A percentile compares a stretch with the other conserved stretches of the same genome.
phyloP scores from a whole-genome alignment of 1,284 basidiomycete genomes.

The Trichosporon sp. region DNA sequence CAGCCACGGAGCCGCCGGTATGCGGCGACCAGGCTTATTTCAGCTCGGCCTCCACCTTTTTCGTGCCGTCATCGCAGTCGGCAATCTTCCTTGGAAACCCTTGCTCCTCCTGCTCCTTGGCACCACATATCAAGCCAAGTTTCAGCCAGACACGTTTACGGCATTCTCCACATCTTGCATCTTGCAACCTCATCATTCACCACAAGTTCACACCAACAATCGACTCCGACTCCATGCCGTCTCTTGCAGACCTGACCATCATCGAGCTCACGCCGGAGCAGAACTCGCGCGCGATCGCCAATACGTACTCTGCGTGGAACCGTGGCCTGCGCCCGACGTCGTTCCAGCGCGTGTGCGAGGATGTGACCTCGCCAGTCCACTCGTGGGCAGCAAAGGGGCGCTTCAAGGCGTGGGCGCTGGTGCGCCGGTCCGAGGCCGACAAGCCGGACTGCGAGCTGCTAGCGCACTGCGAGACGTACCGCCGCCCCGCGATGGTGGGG shows the following conservation, averaged over 20 bases:
- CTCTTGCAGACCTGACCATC: not conserved
- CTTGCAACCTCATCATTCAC: not conserved
- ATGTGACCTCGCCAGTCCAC: not conserved
- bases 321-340: not conserved
- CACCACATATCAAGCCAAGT: too few relatives aligned
- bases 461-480: constrained; percentile 6
- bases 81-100: too few relatives aligned
- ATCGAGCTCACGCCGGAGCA: not conserved
- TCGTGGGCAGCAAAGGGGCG: constrained; percentile 4
- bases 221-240: not conserved
- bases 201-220: not conserved
- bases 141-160: not conserved
- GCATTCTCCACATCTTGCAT: too few relatives aligned
- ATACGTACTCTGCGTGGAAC: not conserved
- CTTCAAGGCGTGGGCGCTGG: constrained; percentile 13
- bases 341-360: not conserved
- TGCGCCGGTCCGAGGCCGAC: constrained; percentile 5
- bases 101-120: not conserved
- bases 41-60: too few relatives aligned
- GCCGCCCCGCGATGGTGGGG: not conserved
- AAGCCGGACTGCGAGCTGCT: constrained; percentile 2
- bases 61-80: too few relatives aligned
- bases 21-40: too few relatives aligned
- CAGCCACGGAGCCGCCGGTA: too few relatives aligned
- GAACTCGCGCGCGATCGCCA: not conserved